Percentiles rank a stretch among this genome's conserved stretches.
phyloP scores from a whole-genome alignment of 164 flowering plant species.

The Aristolochia fimbriata region DNA sequence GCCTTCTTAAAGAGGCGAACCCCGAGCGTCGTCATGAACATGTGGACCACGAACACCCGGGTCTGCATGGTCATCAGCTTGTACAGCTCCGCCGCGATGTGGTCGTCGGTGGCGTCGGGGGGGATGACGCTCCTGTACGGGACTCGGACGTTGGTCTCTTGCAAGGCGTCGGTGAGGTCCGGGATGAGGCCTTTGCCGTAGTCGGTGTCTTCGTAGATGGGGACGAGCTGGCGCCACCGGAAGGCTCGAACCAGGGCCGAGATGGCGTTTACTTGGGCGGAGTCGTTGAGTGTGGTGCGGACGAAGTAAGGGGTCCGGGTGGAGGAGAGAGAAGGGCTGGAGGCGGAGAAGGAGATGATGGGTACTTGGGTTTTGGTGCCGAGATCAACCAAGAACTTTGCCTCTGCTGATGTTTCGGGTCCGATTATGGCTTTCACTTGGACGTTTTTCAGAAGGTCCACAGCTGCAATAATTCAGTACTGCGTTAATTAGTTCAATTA shows the following conservation, averaged over 20 bases:
- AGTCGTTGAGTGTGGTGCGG: conserved; percentile 10
- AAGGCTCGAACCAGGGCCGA: conserved; percentile 10
- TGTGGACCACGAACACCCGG: conserved; percentile 18
- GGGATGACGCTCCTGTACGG: conserved; percentile 12
- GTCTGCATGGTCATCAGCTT: conserved; percentile 18
- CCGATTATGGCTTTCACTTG: conserved; percentile 15
- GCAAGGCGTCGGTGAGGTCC: conserved; percentile 13
- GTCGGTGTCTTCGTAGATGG: conserved; percentile 14
- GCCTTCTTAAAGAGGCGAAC: conserved; percentile 14
- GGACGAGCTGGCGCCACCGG: conserved; percentile 15
- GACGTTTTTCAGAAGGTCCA: conserved; percentile 12
- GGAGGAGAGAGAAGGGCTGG: conserved; percentile 15
- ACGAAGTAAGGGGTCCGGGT: conserved; percentile 15
- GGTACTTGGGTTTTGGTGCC: conserved; percentile 19
- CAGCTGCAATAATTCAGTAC: no score
- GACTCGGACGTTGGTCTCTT: conserved; percentile 5
- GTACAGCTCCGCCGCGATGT: conserved; percentile 14
- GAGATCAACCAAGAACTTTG: conserved; percentile 8
- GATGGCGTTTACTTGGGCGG: conserved; percentile 12
- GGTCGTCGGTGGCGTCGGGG: conserved; percentile 3
- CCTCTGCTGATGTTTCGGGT: conserved; percentile 9
- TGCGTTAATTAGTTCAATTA: background rate
- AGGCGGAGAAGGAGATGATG: conserved; percentile 16
- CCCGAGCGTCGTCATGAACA: conserved; percentile 9
- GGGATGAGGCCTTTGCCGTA: conserved; percentile 16